These are phyloP conservation scores for Pulveroboletus sp. DNA, from an alignment of 1,284 basidiomycete species.

Conservation along the genomic window DNA sequence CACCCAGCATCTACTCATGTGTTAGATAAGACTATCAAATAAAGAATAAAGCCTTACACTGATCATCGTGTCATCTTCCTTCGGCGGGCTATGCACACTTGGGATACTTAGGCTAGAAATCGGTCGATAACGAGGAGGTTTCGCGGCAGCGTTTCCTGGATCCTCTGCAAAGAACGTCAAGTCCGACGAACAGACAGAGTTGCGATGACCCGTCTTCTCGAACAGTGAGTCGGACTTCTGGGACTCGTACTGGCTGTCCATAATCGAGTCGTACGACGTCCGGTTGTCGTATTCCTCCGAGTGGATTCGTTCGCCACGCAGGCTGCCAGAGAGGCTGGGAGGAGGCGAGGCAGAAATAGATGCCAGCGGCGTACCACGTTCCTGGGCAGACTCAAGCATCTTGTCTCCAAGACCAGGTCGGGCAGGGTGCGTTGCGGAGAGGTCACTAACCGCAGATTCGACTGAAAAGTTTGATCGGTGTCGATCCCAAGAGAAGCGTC, in stretches of 20 bases:
- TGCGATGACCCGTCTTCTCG: constrained; percentile 56
- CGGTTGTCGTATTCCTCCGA: constrained; percentile 35
- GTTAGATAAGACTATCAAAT: constrained; percentile 9
- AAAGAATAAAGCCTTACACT: constrained; percentile 48
- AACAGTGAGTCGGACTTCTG: constrained; percentile 58
- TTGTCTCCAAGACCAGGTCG: constrained; percentile 84
- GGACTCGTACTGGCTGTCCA: constrained; percentile 44
- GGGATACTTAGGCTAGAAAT: constrained; percentile 60
- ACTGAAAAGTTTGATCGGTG: constrained; percentile 61
- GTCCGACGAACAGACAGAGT: constrained; percentile 54
- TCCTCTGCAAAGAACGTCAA: constrained; percentile 63
- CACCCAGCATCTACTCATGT: constrained; percentile 67
- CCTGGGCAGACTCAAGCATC: constrained; percentile 75
- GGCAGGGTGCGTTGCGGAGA: constrained; percentile 56
- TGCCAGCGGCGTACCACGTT: constrained; percentile 58
- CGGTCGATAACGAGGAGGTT: constrained; percentile 56
- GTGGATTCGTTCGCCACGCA: constrained; percentile 1
- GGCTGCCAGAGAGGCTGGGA: constrained; percentile 41
- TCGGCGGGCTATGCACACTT: constrained; percentile 51
- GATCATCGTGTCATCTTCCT: constrained; percentile 80
- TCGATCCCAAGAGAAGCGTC: constrained; percentile 61
- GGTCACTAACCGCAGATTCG: constrained; percentile 68
- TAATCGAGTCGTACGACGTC: constrained; percentile 60
- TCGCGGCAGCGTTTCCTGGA: constrained; percentile 26
- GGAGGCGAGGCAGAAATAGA: constrained; percentile 72